Conservation (phyloP, 495 filamentous ascomycete genomes). For the Xylaria acuta region DNA sequence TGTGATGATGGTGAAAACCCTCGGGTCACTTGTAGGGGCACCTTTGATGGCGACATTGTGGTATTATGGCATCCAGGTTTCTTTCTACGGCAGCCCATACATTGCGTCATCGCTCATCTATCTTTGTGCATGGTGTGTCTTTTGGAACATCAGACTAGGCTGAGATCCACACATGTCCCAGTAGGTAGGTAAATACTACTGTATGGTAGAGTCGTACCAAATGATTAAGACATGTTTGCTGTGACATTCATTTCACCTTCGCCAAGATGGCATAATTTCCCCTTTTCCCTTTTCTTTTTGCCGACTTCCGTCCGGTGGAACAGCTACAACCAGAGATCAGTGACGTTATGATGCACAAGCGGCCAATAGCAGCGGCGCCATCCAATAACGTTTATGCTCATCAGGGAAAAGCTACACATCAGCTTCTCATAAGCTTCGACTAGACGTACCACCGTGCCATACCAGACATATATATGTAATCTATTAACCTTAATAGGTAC, state of each 20-base stretch:
- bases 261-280: constrained; percentile 22
- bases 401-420: constrained; percentile 2
- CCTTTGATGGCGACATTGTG: constrained; percentile 50
- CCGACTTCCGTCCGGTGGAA: constrained; percentile 18
- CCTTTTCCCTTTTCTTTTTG: constrained; percentile 5
- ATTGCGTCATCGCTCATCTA: constrained; percentile 30
- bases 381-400: constrained; percentile 20
- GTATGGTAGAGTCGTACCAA: neutral
- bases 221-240: neutral
- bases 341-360: constrained; percentile 22
- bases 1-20: constrained; percentile 54
- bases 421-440: constrained; percentile 1
- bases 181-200: neutral
- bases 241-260: constrained; percentile 1
- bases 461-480: neutral
- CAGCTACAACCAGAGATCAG: neutral
- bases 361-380: constrained; percentile 2
- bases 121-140: constrained; percentile 20
- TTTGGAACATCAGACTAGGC: constrained; percentile 21
- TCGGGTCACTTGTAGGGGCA: constrained; percentile 50
- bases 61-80: constrained; percentile 39
- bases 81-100: constrained; percentile 41
- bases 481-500: no score
- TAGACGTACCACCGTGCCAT: neutral
- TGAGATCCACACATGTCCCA: neutral